Evolutionary conservation across 1,284 basidiomycete species (phyloP), one percentile per base, ranked within the genome.

Genomic region (Leccinum subrobustum): DNA sequence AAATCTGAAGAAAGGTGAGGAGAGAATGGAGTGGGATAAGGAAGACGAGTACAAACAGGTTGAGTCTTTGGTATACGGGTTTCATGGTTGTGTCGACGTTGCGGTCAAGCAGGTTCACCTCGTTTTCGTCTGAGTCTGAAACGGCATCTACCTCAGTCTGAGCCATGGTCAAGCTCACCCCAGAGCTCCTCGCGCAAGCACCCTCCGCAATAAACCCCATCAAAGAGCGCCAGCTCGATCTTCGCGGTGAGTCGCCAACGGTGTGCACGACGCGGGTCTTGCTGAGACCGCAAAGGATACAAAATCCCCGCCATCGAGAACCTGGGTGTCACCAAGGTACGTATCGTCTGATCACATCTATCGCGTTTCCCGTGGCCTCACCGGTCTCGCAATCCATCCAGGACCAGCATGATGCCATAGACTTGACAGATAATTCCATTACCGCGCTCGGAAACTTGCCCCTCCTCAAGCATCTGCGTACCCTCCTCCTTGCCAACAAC

Each of bases 291-390:
- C 51, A 23, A 64, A 96, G 95, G 95, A 62, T 92, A 94, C 77
- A 96, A 96, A 85, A 98, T 99, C 71, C 95, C 96, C 52, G 88
- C 93, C 57, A 99, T 99, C 73, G 97, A 99, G 88, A 99, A 99
- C 82, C 83, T 99, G 68, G 97, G 96, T 81, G 95, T 98, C 71
- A 97, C 93, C 76, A 93, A 84, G 85, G 95, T 86, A 78, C 75
- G 71, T 61, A 39, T 62, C 47, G 59, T 64, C 59, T 59, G 61
- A 75, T 73, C 65, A 55, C 20, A 51, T 53, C 50, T 56, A 59
- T 63, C 59, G 52, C 39, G 39, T 23, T 42, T 6, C 52, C 39
- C 12, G 39, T 61, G 50, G 58, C 61, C 65, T 65, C 64, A 67
- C 39, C 54, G 58, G 27, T 60, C 57, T 39, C 50, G 29, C 25